Evolutionary conservation across 2,329 filamentous ascomycete species (phyloP).

Genomic region (Neonectria ditissima): DNA sequence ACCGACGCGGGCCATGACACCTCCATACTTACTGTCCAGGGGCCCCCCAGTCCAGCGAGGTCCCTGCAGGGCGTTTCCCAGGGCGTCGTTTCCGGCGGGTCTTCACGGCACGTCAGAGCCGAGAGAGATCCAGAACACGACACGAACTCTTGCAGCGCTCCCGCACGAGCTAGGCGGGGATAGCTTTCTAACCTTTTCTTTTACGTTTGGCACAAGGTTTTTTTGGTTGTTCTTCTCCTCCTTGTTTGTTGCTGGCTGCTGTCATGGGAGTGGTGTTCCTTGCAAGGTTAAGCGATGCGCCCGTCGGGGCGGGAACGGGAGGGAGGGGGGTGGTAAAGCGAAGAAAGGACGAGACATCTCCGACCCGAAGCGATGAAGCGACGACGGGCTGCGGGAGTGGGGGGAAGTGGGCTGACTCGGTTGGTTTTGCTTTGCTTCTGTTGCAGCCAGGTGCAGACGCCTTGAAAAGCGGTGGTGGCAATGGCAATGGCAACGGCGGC

Average conservation of each 20-base stretch:
- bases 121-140: slow-evolving; percentile 12
- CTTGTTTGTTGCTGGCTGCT: no score
- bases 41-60: no score
- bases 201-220: slow-evolving; percentile 1
- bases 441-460: no score
- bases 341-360: neutral
- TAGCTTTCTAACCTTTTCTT: slow-evolving; percentile 2
- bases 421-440: no score
- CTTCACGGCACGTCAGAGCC: slow-evolving; percentile 39
- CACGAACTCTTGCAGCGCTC: neutral
- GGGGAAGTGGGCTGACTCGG: neutral
- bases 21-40: no score
- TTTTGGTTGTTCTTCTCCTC: neutral
- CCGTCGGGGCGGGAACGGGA: neutral
- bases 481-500: no score
- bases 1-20: slow-evolving; percentile 17
- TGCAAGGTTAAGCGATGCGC: no score
- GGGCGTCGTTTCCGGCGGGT: slow-evolving; percentile 23
- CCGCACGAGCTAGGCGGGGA: slow-evolving; percentile 14
- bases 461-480: no score
- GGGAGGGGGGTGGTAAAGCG: neutral
- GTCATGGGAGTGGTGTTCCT: no score
- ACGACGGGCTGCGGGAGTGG: neutral
- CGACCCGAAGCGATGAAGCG: neutral
- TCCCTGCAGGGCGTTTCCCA: slow-evolving; percentile 9